phyloP scores from a whole-genome alignment of 305 asterid species.

The Fraxinus velutina region DNA sequence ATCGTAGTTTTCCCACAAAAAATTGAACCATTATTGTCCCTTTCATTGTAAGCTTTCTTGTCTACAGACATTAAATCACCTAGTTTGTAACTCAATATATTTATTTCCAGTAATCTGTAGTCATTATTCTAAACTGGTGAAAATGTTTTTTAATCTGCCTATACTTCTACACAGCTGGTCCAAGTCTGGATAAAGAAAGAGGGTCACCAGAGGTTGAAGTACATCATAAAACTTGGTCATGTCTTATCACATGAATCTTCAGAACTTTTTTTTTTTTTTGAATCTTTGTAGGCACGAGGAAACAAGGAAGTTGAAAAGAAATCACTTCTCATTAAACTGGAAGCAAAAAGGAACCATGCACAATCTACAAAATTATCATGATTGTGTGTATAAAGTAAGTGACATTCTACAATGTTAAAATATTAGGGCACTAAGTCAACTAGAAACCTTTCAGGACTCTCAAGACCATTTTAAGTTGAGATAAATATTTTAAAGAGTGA shows the following conservation, averaged over 20 bases:
- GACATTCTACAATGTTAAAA: not conserved
- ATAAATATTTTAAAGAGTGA: not conserved
- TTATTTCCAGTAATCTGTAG: not conserved
- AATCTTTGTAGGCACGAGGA: not conserved
- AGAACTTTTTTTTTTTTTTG: not conserved
- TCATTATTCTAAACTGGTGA: not conserved
- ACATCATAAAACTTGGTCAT: not conserved
- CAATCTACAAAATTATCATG: not conserved
- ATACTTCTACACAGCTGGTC: not conserved
- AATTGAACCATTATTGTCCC: not conserved
- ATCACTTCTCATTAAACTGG: not conserved
- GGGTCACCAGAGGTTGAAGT: not conserved
- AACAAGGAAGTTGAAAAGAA: not conserved
- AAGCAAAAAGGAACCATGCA: not conserved
- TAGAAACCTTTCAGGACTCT: constrained; percentile 8
- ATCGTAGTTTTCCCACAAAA: not conserved
- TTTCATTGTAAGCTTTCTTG: not conserved
- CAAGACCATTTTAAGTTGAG: constrained; percentile 1
- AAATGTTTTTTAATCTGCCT: not conserved
- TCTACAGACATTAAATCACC: not conserved
- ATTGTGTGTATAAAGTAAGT: not conserved
- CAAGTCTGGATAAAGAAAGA: not conserved
- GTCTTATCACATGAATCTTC: not conserved
- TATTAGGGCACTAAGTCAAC: not conserved
- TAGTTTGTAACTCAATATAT: not conserved